Conservation (phyloP, 2,329 filamentous ascomycete genomes). For the Lecanicillium sp. region DNA sequence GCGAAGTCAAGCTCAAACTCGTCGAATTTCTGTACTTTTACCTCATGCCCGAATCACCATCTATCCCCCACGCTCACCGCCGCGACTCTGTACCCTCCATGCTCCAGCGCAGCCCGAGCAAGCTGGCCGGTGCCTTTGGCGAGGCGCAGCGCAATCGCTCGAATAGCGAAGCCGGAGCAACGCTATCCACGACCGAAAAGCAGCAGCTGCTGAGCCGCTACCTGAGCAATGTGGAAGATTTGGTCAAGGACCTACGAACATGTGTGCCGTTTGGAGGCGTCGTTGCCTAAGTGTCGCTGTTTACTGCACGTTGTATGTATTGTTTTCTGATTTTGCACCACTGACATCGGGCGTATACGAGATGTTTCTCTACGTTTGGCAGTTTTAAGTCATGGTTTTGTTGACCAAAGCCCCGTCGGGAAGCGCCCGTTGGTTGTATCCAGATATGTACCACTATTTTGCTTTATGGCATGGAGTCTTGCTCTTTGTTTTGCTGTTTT, state of each 20-base stretch:
- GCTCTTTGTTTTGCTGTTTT: no score
- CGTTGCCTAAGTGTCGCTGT: constrained; percentile 36
- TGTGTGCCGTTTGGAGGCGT: constrained; percentile 65
- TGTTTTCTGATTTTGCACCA: no score
- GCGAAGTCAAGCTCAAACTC: constrained; percentile 90
- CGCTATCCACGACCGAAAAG: constrained; percentile 71
- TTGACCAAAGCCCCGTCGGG: background rate
- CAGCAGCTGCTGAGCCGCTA: constrained; percentile 69
- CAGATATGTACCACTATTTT: no score
- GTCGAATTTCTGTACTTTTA: constrained; percentile 98
- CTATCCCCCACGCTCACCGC: constrained; percentile 40
- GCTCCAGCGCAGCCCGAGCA: constrained; percentile 60
- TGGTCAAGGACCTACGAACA: constrained; percentile 76
- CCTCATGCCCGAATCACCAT: constrained; percentile 80
- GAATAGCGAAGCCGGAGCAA: constrained; percentile 25
- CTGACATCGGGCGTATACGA: no score
- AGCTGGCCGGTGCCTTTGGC: constrained; percentile 50
- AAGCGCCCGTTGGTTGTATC: background rate
- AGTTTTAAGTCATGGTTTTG: background rate
- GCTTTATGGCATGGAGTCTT: no score
- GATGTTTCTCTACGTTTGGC: no score
- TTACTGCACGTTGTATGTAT: no score
- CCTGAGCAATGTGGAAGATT: constrained; percentile 73
- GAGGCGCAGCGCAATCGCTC: constrained; percentile 23
- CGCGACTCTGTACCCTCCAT: constrained; percentile 40